Percentiles rank a stretch among this genome's conserved stretches.
Conservation (phyloP, 1,284 basidiomycete genomes). For the Fomitopsis pinicola region DNA sequence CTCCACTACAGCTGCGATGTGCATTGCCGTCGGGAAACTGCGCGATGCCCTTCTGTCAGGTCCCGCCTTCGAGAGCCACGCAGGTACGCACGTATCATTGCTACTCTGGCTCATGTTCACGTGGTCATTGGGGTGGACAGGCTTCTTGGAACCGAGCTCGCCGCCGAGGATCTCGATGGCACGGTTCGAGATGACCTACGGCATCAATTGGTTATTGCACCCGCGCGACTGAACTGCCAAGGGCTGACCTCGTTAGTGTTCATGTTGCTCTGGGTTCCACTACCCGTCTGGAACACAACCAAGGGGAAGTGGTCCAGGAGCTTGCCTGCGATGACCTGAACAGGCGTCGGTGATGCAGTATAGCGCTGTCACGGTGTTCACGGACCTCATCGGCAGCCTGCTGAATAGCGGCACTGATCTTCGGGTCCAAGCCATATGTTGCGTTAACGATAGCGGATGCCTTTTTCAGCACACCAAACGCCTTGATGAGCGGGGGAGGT, state of each 20-base stretch:
- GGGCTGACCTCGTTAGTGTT: slow-evolving; percentile 88
- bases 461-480: slow-evolving; percentile 98
- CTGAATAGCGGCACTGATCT: slow-evolving; percentile 87
- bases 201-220: not conserved
- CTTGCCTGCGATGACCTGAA: slow-evolving; percentile 91
- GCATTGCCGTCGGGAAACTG: slow-evolving; percentile 99
- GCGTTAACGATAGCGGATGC: slow-evolving; percentile 93
- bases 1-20: slow-evolving; percentile 93
- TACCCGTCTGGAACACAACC: slow-evolving; percentile 99
- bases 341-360: too few relatives aligned
- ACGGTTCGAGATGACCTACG: slow-evolving; percentile 93
- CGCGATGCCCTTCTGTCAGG: not conserved
- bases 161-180: slow-evolving; percentile 98
- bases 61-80: not conserved
- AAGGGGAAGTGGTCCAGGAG: slow-evolving; percentile 95
- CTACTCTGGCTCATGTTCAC: slow-evolving; percentile 99
- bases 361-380: not conserved
- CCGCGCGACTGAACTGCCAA: not conserved
- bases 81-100: slow-evolving; percentile 82
- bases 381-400: slow-evolving; percentile 90
- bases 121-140: slow-evolving; percentile 99
- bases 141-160: slow-evolving; percentile 92
- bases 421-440: slow-evolving; percentile 87
- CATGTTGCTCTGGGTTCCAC: slow-evolving; percentile 99
- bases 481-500: slow-evolving; percentile 93